phyloP scores from a whole-genome alignment of 768 basidiomycete genomes.

The Boletus subparvulus region DNA sequence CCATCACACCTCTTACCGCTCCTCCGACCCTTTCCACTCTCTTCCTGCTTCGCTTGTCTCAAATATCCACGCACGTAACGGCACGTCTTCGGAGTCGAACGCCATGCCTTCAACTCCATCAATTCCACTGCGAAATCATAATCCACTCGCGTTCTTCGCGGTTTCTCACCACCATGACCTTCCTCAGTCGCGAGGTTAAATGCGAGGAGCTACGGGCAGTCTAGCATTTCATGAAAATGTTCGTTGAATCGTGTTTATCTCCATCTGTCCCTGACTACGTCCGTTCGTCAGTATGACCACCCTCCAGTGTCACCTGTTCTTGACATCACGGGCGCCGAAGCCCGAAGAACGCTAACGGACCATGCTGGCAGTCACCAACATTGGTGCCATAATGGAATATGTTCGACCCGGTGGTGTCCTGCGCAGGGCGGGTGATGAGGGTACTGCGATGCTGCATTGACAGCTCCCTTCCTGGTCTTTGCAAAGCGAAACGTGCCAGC shows the following conservation, averaged over 20 bases:
- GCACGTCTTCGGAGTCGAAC: too few species aligned
- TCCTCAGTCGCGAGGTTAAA: conserved; percentile 81
- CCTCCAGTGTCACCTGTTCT: conserved; percentile 66
- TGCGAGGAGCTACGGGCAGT: conserved; percentile 80
- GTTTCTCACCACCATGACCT: conserved; percentile 72
- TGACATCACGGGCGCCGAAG: conserved; percentile 72
- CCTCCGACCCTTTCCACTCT: too few species aligned
- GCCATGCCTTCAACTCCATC: too few species aligned
- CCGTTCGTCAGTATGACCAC: conserved; percentile 72
- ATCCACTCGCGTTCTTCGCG: too few species aligned
- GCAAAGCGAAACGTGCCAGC: conserved; percentile 43
- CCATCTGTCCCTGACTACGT: conserved; percentile 2
- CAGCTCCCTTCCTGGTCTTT: conserved; percentile 46
- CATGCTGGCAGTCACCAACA: conserved; percentile 90
- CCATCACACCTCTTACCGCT: too few species aligned
- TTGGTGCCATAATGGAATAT: conserved; percentile 83
- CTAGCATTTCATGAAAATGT: conserved; percentile 97
- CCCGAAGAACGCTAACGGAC: conserved; percentile 79
- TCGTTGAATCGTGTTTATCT: conserved; percentile 16
- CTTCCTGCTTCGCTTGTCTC: too few species aligned
- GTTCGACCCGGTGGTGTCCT: conserved; percentile 73
- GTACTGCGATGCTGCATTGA: conserved; percentile 39
- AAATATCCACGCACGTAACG: too few species aligned
- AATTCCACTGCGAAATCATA: too few species aligned
- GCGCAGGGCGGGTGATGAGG: conserved; percentile 54